These are phyloP conservation scores for Colletotrichum camelliae DNA, from an alignment of 2,329 filamentous ascomycete genomes.

Conservation along the genomic window DNA sequence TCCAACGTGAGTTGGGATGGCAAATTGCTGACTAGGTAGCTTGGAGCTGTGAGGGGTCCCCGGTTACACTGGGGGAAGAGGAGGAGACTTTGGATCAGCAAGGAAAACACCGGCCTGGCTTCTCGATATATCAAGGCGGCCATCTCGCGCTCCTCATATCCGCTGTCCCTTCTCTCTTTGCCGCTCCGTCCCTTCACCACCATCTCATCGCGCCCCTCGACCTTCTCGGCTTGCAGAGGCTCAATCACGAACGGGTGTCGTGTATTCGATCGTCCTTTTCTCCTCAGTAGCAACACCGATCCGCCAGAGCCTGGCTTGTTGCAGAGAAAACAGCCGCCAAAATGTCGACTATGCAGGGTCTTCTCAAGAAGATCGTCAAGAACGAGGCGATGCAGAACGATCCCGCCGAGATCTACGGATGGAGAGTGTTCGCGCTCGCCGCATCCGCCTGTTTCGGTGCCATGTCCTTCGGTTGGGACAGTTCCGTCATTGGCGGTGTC, in stretches of 20 bases:
- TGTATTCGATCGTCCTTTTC: not conserved
- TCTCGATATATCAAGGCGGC: conserved; percentile 14
- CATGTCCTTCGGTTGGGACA: conserved; percentile 66
- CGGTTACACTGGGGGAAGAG: conserved; percentile 4
- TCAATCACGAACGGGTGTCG: conserved; percentile 3
- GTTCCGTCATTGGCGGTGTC: conserved; percentile 71
- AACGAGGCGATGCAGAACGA: conserved; percentile 69
- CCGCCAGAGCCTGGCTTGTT: conserved; percentile 18
- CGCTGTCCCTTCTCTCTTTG: not conserved
- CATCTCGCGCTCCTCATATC: not conserved
- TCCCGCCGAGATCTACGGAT: conserved; percentile 72
- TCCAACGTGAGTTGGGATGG: not conserved
- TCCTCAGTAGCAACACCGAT: conserved; percentile 7
- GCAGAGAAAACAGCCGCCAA: conserved; percentile 2
- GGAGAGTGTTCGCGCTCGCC: conserved; percentile 69
- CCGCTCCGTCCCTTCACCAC: not conserved
- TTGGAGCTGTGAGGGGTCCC: conserved; percentile 9
- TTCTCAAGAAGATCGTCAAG: conserved; percentile 49
- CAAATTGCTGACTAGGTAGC: not conserved
- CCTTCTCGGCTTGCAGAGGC: not conserved
- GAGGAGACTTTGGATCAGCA: not conserved
- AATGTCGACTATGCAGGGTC: conserved; percentile 18
- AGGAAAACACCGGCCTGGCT: conserved; percentile 2
- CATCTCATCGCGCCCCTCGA: not conserved
- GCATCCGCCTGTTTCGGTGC: conserved; percentile 58